A percentile compares a stretch with the other conserved stretches of the same genome.
Evolutionary conservation across 2,329 filamentous ascomycete species (phyloP).

Genomic region (Apiospora phragmitis): DNA sequence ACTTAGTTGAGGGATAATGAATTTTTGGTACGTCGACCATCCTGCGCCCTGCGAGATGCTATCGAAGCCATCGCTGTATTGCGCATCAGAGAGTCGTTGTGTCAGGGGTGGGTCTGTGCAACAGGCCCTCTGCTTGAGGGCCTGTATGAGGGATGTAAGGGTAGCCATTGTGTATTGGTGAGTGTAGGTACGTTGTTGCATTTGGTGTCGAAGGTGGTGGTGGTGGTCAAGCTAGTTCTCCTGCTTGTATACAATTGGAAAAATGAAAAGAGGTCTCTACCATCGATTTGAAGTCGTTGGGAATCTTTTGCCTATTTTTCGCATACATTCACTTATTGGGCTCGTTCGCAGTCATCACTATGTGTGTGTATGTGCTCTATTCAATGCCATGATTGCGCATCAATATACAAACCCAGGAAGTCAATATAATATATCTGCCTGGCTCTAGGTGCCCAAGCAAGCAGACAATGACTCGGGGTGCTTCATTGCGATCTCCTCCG

Average conservation of each 20-base stretch:
- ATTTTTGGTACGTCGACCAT: slow-evolving; percentile 46
- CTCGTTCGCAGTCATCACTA: background rate
- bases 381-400: background rate
- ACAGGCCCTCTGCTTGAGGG: slow-evolving; percentile 35
- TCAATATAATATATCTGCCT: too few species aligned
- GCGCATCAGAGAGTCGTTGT: slow-evolving; percentile 42
- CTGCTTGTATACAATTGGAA: background rate
- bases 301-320: background rate
- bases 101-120: slow-evolving; percentile 25
- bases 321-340: background rate
- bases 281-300: background rate
- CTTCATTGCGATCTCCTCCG: too few species aligned
- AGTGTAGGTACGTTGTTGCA: background rate
- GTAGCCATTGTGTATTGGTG: slow-evolving; percentile 38
- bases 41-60: slow-evolving; percentile 37
- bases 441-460: too few species aligned
- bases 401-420: background rate
- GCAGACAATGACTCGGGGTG: too few species aligned
- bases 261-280: too few species aligned
- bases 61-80: slow-evolving; percentile 52
- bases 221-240: background rate
- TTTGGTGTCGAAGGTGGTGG: background rate
- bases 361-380: background rate
- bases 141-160: slow-evolving; percentile 42
- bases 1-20: slow-evolving; percentile 52